Conservation (phyloP, 306 rosid genomes). For the Cicer pinnatifidum region DNA sequence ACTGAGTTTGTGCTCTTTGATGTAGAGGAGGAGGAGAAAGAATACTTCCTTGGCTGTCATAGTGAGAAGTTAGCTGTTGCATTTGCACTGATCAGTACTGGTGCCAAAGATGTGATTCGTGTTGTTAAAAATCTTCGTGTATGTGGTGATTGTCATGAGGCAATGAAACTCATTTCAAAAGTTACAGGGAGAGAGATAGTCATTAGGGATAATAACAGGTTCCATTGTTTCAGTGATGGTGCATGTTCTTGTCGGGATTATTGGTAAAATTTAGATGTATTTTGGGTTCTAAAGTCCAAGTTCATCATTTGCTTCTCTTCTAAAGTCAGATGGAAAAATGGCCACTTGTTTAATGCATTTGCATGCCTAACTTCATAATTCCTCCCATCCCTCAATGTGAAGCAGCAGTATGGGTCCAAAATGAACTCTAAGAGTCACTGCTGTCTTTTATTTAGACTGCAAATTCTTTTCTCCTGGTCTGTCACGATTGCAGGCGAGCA, state of each 20-base stretch:
- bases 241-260: constrained; percentile 72
- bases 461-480: background rate
- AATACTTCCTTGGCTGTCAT: constrained; percentile 70
- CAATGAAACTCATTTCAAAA: constrained; percentile 65
- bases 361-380: background rate
- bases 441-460: constrained; percentile 15
- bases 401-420: constrained; percentile 25
- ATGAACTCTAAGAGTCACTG: constrained; percentile 23
- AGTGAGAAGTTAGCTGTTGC: constrained; percentile 82
- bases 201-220: constrained; percentile 69
- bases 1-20: constrained; percentile 77
- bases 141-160: constrained; percentile 78
- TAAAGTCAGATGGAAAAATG: constrained; percentile 34
- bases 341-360: constrained; percentile 26
- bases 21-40: constrained; percentile 78
- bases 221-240: constrained; percentile 65
- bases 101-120: constrained; percentile 55
- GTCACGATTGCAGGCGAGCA: constrained; percentile 7
- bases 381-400: constrained; percentile 30
- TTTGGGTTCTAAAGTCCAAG: constrained; percentile 9
- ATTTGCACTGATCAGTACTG: constrained; percentile 61
- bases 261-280: constrained; percentile 55
- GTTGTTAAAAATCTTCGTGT: constrained; percentile 78
- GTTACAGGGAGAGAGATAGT: constrained; percentile 63
- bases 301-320: constrained; percentile 23